Percentiles rank a stretch among this genome's conserved stretches.
Evolutionary conservation across 768 basidiomycete species (phyloP).

Genomic region (Obba rivulosa): DNA sequence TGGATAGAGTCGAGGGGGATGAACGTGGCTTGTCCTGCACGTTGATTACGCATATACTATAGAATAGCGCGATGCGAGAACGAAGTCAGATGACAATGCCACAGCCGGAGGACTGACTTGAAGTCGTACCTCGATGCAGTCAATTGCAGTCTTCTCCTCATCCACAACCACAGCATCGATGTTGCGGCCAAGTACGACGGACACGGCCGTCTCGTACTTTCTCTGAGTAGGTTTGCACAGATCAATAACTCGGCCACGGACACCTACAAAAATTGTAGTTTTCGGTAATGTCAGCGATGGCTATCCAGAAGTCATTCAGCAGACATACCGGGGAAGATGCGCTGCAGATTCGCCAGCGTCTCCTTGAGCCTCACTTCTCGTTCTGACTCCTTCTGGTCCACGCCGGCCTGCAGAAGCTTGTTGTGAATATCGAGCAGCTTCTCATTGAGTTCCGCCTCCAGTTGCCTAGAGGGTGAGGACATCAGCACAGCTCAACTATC

Average conservation of each 20-base stretch:
- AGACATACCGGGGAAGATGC: slow-evolving; percentile 77
- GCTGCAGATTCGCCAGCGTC: slow-evolving; percentile 74
- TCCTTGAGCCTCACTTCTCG: slow-evolving; percentile 82
- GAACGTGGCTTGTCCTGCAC: slow-evolving; percentile 94
- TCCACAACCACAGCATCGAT: slow-evolving; percentile 96
- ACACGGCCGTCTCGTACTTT: slow-evolving; percentile 90
- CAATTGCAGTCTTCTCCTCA: slow-evolving; percentile 94
- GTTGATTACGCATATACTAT: slow-evolving; percentile 92
- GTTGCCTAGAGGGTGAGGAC: slow-evolving; percentile 57
- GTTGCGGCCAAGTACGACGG: slow-evolving; percentile 88
- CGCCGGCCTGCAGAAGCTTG: slow-evolving; percentile 85
- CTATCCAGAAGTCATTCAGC: neutral
- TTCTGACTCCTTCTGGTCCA: slow-evolving; percentile 84
- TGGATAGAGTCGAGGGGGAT: slow-evolving; percentile 98
- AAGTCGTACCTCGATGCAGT: slow-evolving; percentile 82
- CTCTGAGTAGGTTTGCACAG: slow-evolving; percentile 90
- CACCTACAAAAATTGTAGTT: slow-evolving; percentile 44
- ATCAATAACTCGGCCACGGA: slow-evolving; percentile 88
- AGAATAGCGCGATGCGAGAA: neutral
- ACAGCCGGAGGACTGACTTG: neutral
- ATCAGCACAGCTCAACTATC: neutral
- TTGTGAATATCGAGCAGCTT: slow-evolving; percentile 78
- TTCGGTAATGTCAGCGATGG: neutral
- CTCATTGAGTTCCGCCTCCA: slow-evolving; percentile 89
- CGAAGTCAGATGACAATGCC: neutral